Conservation (phyloP, 768 basidiomycete genomes). For the Suillus lakei region DNA sequence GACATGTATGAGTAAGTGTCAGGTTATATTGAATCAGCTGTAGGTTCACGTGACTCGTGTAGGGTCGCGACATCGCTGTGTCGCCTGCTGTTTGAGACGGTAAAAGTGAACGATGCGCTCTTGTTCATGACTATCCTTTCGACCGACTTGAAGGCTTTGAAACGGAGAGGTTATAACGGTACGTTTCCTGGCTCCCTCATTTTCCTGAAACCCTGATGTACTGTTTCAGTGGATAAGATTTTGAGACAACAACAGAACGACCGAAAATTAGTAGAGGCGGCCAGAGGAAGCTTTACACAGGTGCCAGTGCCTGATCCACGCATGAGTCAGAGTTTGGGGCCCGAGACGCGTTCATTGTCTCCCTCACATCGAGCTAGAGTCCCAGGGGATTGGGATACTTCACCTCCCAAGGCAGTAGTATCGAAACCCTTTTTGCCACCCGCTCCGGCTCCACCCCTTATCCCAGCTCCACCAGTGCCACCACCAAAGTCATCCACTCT, state of each 20-base stretch:
- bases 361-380: slow-evolving; percentile 22
- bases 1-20: slow-evolving; percentile 91
- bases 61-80: slow-evolving; percentile 89
- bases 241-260: slow-evolving; percentile 82
- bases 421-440: slow-evolving; percentile 1
- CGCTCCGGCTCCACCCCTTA: slow-evolving; percentile 17
- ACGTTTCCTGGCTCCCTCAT: slow-evolving; percentile 16
- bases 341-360: slow-evolving; percentile 20
- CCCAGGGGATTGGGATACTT: slow-evolving; percentile 28
- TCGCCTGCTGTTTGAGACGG: slow-evolving; percentile 74
- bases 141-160: slow-evolving; percentile 82
- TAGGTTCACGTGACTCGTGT: slow-evolving; percentile 11
- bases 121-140: slow-evolving; percentile 94
- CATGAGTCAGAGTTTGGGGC: slow-evolving; percentile 7
- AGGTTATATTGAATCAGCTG: slow-evolving; percentile 5
- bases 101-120: slow-evolving; percentile 85
- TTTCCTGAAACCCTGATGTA: slow-evolving; percentile 1
- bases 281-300: slow-evolving; percentile 29
- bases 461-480: slow-evolving; percentile 4
- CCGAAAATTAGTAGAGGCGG: slow-evolving; percentile 56
- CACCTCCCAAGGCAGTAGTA: neutral
- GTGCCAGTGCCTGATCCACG: slow-evolving; percentile 22
- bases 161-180: slow-evolving; percentile 88
- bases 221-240: slow-evolving; percentile 79
- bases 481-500: slow-evolving; percentile 8